Evolutionary conservation across 208 protist species (phyloP), one percentile per base, ranked within the genome.

Genomic region (Trypanosoma mega): DNA sequence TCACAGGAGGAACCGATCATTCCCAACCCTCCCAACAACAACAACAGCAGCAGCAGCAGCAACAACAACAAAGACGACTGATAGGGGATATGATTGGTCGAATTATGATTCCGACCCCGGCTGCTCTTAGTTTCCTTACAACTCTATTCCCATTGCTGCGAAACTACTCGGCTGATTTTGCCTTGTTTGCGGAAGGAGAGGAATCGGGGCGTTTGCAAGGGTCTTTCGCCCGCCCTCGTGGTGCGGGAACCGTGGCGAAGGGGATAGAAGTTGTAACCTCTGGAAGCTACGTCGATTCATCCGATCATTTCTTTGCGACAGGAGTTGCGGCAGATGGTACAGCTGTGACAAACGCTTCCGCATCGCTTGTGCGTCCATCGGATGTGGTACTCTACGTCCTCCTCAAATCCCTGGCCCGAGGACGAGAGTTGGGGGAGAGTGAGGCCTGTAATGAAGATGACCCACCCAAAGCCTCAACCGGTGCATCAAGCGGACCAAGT

Each of bases 141-240:
- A 60, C 21, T 21, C 23, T 72, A 26, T 65, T 72, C 52, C 65
- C 65, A 21, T 63, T 41, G 7, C 49, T 72, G 16, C 57, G 50
- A 6, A 58, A 49, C 30, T 72, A 53, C 27, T 27, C 48, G 5
- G 34, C 53, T 16, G 46, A 63, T 23, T 58, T 71, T 44, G 39
- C 0, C 29, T 29, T 24, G 2, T 43, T 61, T 47, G 45, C 63
- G 1, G 62, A 54, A 18, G 33, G 12, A 31, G 12, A 34, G 21
- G 7, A 23, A 27, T 53, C 29, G n/a, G n/a, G n/a, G n/a, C n/a
- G n/a, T n/a, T n/a, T n/a, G n/a, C n/a, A n/a, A n/a, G n/a, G n/a
- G n/a, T n/a, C n/a, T n/a, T n/a, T n/a, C n/a, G n/a, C n/a, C n/a
- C n/a, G n/a, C n/a, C n/a, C n/a, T n/a, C n/a, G n/a, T n/a, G n/a